These are phyloP conservation scores for Asclepias syriaca DNA, from an alignment of 257 asterid species.

Conservation along the genomic window DNA sequence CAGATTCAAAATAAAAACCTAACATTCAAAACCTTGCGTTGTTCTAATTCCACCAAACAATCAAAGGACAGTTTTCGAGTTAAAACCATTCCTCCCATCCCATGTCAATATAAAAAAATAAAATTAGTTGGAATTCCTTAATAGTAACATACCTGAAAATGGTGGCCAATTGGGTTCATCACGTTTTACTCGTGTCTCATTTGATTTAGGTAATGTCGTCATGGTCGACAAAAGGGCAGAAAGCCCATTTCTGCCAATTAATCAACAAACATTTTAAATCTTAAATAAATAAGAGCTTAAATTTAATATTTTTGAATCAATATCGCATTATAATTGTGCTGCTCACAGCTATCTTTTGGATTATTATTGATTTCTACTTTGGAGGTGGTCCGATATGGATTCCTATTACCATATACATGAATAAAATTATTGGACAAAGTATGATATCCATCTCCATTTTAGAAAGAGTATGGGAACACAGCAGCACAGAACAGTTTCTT, in stretches of 20 bases:
- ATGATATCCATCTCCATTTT: neutral
- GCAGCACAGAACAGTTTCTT: too few relatives aligned
- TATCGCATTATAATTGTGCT: too few relatives aligned
- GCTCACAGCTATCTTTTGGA: neutral
- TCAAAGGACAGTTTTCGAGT: neutral
- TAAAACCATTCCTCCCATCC: too few relatives aligned
- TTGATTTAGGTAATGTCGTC: neutral
- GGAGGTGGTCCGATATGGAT: neutral
- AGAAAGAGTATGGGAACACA: neutral
- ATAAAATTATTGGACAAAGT: neutral
- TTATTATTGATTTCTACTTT: slow-evolving; percentile 1
- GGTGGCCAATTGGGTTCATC: neutral
- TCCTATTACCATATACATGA: neutral
- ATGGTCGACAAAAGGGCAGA: slow-evolving; percentile 3
- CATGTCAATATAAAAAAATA: too few relatives aligned
- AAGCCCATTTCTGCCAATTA: too few relatives aligned
- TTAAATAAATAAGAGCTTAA: too few relatives aligned
- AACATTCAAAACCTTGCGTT: neutral
- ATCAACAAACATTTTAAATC: too few relatives aligned
- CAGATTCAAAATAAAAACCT: neutral
- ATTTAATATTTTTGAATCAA: too few relatives aligned
- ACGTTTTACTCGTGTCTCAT: slow-evolving; percentile 3
- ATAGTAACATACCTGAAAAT: too few relatives aligned
- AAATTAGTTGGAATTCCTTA: too few relatives aligned
- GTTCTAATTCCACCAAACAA: neutral